phyloP scores from a whole-genome alignment of 148 eudicot species.

The Tetragonia tetragonoides region DNA sequence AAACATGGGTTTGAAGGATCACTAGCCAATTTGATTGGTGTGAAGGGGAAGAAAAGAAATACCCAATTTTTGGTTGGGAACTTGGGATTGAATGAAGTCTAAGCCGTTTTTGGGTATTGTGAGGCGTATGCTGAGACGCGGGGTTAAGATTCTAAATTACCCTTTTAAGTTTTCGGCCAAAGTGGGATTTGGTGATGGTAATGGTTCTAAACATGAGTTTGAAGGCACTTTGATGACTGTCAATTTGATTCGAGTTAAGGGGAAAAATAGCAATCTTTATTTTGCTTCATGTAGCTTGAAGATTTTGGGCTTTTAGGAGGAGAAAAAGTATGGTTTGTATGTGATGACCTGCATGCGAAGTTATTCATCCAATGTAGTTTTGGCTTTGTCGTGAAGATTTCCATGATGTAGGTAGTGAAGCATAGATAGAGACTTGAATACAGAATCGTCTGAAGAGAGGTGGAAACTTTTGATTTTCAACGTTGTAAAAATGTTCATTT shows the following conservation, averaged over 20 bases:
- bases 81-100: no score
- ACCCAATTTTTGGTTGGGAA: background rate
- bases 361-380: no score
- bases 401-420: no score
- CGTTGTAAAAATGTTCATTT: no score
- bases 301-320: background rate
- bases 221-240: background rate
- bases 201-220: background rate
- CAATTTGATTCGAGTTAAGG: background rate
- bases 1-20: background rate
- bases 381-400: no score
- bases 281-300: background rate
- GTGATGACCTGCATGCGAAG: no score
- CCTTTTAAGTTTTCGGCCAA: background rate
- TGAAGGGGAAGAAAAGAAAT: no score
- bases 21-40: no score
- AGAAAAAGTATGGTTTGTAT: background rate
- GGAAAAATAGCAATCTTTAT: background rate
- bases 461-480: no score
- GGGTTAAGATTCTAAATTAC: background rate
- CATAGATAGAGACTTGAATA: no score
- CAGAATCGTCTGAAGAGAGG: no score
- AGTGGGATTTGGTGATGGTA: background rate
- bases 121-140: background rate
- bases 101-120: background rate